These are phyloP conservation scores for Phanerodontia chrysosporium DNA, from an alignment of 768 basidiomycete species.

Conservation along the genomic window DNA sequence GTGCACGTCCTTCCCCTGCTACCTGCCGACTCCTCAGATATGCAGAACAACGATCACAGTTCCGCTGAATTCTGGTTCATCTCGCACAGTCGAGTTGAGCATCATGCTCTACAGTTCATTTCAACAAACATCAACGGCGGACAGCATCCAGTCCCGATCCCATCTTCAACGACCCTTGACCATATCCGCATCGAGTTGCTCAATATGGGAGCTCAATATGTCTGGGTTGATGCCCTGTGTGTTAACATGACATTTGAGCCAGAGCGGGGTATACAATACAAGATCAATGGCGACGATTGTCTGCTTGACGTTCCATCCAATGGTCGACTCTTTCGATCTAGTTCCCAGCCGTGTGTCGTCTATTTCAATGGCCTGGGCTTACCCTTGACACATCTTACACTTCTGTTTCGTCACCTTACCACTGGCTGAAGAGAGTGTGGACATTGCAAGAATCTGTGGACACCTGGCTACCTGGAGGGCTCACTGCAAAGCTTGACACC, in stretches of 20 bases:
- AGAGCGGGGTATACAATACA: too few relatives aligned
- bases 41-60: background rate
- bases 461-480: background rate
- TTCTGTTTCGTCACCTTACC: background rate
- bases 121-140: background rate
- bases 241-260: too few relatives aligned
- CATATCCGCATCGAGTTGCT: background rate
- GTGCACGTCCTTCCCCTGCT: background rate
- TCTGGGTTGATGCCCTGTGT: background rate
- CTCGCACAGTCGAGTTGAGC: background rate
- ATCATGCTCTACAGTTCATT: background rate
- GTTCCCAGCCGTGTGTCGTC: background rate
- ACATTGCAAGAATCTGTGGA: background rate
- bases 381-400: background rate
- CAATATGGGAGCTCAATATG: background rate
- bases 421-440: background rate
- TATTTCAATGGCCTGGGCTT: background rate
- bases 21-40: background rate
- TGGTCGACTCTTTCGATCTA: background rate
- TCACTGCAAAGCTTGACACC: background rate
- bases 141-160: background rate
- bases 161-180: background rate
- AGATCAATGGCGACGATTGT: too few relatives aligned
- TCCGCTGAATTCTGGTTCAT: background rate
- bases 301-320: background rate